Conservation (phyloP, 139 green algal species). For the Tetradesmus lagerheimii region DNA sequence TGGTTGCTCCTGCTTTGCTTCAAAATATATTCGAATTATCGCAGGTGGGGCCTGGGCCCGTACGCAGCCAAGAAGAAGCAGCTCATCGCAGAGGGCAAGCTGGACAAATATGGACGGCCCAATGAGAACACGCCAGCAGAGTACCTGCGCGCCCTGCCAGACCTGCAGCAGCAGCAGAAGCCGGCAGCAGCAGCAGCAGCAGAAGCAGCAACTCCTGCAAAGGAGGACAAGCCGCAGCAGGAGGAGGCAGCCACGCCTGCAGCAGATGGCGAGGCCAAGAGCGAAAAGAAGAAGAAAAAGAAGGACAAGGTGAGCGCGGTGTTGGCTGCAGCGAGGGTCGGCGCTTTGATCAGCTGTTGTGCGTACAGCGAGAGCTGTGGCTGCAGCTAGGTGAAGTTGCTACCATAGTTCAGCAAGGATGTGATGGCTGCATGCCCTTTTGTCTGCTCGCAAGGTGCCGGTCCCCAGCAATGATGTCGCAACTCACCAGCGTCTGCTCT, state of each 20-base stretch:
- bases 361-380: not conserved
- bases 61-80: slow-evolving; percentile 98
- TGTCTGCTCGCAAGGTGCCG: no score
- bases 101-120: slow-evolving; percentile 97
- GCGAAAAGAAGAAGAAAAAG: slow-evolving; percentile 73
- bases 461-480: no score
- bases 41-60: slow-evolving; percentile 93
- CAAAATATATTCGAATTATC: no score
- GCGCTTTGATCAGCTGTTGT: not conserved
- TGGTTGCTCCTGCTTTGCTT: no score
- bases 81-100: slow-evolving; percentile 94
- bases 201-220: not conserved
- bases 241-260: not conserved
- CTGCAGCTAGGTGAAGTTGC: no score
- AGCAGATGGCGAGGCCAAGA: slow-evolving; percentile 36
- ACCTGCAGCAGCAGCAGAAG: slow-evolving; percentile 49
- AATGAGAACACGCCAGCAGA: slow-evolving; percentile 96
- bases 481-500: no score
- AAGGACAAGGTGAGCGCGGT: slow-evolving; percentile 53
- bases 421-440: no score
- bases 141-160: slow-evolving; percentile 86
- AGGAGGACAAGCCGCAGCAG: slow-evolving; percentile 32
- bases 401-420: no score
- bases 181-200: slow-evolving; percentile 42
- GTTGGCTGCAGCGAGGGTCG: not conserved